Evolutionary conservation across 176 grass and related monocot species (phyloP).

Genomic region (Tillandsia fasciculata): DNA sequence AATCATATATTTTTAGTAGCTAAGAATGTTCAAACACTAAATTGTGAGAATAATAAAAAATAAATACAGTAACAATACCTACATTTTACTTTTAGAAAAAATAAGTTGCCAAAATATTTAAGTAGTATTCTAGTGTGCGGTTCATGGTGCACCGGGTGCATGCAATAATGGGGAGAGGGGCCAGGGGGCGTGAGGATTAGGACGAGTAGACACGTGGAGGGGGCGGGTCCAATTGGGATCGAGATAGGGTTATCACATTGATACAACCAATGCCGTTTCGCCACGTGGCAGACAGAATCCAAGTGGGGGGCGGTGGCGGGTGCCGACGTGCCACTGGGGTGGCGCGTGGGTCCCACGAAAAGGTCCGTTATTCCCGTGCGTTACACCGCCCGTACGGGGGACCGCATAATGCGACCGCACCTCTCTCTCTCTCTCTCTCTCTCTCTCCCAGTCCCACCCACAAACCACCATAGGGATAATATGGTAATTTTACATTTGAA

Average conservation of each 20-base stretch:
- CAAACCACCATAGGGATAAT: too few relatives aligned
- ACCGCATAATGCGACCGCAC: neutral
- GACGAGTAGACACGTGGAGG: constrained; percentile 10
- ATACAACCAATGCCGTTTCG: neutral
- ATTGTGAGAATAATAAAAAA: too few relatives aligned
- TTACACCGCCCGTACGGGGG: neutral
- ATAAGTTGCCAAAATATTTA: neutral
- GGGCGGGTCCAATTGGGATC: neutral
- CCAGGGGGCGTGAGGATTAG: constrained; percentile 1
- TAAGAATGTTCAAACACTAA: too few relatives aligned
- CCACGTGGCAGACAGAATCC: constrained; percentile 21
- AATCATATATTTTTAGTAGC: too few relatives aligned
- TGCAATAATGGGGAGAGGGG: neutral
- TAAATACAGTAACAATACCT: too few relatives aligned
- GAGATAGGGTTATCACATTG: constrained; percentile 38
- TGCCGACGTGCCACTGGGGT: neutral
- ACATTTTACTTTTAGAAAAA: too few relatives aligned
- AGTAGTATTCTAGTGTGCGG: too few relatives aligned
- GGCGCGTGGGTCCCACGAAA: constrained; percentile 6
- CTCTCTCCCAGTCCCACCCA: neutral
- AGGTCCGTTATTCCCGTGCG: neutral
- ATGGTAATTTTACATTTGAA: too few relatives aligned
- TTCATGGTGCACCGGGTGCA: too few relatives aligned
- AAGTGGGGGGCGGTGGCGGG: neutral
- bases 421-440: neutral